Base-by-base conservation (phyloP, 1,284 basidiomycete species). In the Hypsizygus ulmarius region DNA sequence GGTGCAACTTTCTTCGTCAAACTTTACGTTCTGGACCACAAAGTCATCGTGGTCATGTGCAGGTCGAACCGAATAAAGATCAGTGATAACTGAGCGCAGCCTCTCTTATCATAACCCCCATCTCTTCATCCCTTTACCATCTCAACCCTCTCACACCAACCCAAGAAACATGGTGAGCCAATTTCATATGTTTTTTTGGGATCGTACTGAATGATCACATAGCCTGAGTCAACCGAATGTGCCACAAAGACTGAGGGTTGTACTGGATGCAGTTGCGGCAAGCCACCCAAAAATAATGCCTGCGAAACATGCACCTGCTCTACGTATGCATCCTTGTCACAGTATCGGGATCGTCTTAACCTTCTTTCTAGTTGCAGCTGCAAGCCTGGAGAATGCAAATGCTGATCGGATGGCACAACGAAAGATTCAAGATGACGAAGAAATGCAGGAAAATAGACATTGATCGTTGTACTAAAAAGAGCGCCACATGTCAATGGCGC, bases 241-340 rank as follows among this genome's bases (percentile, higher is more conserved):
- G 52, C 55, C 39, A 51, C 45, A 19, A 59, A 62, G 47, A 51
- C 56, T 18, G 54, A 56, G 33, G 57, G 52, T 19, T 65, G 64
- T 39, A 54, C 49, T 18, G 54, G 56, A 39, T 66, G 62, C 49
- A 56, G 55, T 41, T 61, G 62, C 35, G 59, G 55, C 29, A 59
- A 60, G 25, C 58, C 52, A 37, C 52, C 54, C 21, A 54, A 55
- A 35, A 54, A 55, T 33, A 44, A 40, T 12, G 32, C 39, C 21
- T 25, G 21, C 21, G 21, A 25, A 25, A 25, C 21, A 3, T 25
- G 21, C 21, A 25, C 21, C 3, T 25, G 21, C 21, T 25, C 21
- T 25, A 25, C 21, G 21, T 16, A 40, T 21, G 38, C 37, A 45
- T 37, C 41, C 14, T 19, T 47, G 39, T 8, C 39, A 60, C 57